Base-by-base conservation (phyloP, 106 monocot species). In the Phalaenopsis equestris region DNA sequence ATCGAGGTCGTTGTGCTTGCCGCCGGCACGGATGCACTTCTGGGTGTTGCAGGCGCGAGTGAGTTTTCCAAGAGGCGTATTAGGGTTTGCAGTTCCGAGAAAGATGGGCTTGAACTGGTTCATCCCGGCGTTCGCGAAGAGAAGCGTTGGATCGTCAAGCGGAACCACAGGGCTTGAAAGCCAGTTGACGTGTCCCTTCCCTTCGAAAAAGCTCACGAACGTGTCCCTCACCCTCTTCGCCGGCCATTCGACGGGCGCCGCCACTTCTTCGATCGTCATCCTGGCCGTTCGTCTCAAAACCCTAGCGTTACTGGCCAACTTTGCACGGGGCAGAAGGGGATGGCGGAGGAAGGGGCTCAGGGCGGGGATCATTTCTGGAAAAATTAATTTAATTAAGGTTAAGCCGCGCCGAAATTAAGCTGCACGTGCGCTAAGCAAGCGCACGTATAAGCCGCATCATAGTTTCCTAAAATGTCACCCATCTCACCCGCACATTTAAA, bases 11-110 rank as follows among this genome's bases (percentile, higher is more conserved):
- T 97, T 97, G 83, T 97, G 97, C 92, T 97, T 94, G 41, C 97
- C 97, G 15, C 97, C 97, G n/a, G 97, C 97, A 41, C 97, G 91
- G 52, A 97, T 97, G 77, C 97, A 97, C 86, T 97, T 97, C 90
- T 97, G 97, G 55, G 94, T 90, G 83, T 97, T 94, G 85, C 90
- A 94, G 1, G 97, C 97, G 10, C 97, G 86, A 3, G 42, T 43
- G 39, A 97, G 89, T 49, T 80, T 85, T 0, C 94, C 91, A n/a
- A 97, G 82, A 24, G 97, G 92, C 67, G 79, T 87, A 65, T 42
- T 77, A 4, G 97, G 97, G 77, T 89, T 87, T 16, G 87, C 97
- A 5, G 90, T 86, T 12, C 96, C 96, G 70, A 94, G 81, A 75
- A 97, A 97, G 15, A 97, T 92, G 55, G 96, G 92, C 85, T 97